A percentile compares a stretch with the other conserved stretches of the same genome.
These are phyloP conservation scores for Neurospora sp. DNA, from an alignment of 495 filamentous ascomycete species.

Conservation along the genomic window DNA sequence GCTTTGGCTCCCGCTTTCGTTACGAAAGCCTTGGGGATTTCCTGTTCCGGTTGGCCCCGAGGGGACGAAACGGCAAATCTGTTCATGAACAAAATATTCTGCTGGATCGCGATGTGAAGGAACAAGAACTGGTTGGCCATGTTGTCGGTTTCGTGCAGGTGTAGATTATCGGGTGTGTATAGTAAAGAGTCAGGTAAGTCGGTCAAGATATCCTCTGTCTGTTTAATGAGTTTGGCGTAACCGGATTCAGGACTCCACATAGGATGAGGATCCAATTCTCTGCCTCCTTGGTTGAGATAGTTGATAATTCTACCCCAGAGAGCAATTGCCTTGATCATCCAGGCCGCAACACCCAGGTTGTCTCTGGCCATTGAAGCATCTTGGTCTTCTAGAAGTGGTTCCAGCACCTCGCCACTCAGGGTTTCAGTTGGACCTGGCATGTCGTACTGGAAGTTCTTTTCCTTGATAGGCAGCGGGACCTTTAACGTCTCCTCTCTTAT, in stretches of 20 bases:
- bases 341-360: conserved; percentile 92
- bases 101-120: conserved; percentile 78
- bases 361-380: conserved; percentile 58
- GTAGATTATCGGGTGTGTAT: conserved; percentile 75
- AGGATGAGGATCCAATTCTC: conserved; percentile 61
- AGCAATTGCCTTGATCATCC: conserved; percentile 76
- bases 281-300: conserved; percentile 85
- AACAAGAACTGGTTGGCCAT: conserved; percentile 92
- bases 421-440: conserved; percentile 83
- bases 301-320: conserved; percentile 86
- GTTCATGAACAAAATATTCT: conserved; percentile 84
- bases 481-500: conserved; percentile 80
- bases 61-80: conserved; percentile 74
- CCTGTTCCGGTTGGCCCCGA: conserved; percentile 53
- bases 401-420: conserved; percentile 61
- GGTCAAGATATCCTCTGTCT: conserved; percentile 59
- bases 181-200: conserved; percentile 58
- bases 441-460: conserved; percentile 83
- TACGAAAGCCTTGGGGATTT: conserved; percentile 73
- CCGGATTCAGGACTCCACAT: conserved; percentile 77
- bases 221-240: conserved; percentile 58
- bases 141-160: conserved; percentile 70
- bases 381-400: conserved; percentile 51
- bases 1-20: conserved; percentile 65
- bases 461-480: conserved; percentile 83